Evolutionary conservation across 2,329 filamentous ascomycete species (phyloP).

Genomic region (Trichophaea hybrida): DNA sequence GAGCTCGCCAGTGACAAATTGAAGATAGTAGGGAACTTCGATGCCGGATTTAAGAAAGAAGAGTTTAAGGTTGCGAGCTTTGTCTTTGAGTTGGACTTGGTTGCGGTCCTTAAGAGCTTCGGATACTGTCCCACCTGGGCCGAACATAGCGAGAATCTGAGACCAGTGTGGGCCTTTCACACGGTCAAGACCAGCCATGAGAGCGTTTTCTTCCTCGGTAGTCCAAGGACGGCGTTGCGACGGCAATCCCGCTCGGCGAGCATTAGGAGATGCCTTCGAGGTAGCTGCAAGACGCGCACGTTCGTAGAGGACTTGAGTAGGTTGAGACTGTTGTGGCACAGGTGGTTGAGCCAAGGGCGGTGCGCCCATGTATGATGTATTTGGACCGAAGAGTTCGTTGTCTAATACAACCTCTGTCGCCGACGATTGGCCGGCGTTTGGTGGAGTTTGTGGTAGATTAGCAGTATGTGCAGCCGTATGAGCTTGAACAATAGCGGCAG

Average conservation of each 20-base stretch:
- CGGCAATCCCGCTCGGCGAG: conserved; percentile 39
- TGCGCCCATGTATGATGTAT: conserved; percentile 22
- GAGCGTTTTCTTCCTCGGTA: conserved; percentile 73
- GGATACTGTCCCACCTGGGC: conserved; percentile 61
- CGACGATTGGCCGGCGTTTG: neutral
- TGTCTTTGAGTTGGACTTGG: conserved; percentile 85
- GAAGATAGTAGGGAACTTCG: conserved; percentile 76
- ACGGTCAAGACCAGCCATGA: conserved; percentile 76
- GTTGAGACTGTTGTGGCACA: conserved; percentile 31
- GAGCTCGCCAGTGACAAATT: conserved; percentile 76
- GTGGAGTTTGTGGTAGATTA: conserved; percentile 3
- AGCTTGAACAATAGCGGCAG: neutral
- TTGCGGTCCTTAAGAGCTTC: conserved; percentile 77
- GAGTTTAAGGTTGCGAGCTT: conserved; percentile 75
- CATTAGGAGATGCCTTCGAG: conserved; percentile 41
- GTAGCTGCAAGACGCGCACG: conserved; percentile 42
- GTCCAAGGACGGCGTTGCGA: conserved; percentile 66
- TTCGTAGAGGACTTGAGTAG: conserved; percentile 45
- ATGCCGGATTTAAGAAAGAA: conserved; percentile 87
- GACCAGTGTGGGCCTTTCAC: conserved; percentile 90
- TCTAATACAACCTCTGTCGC: conserved; percentile 13
- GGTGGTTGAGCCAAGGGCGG: conserved; percentile 24
- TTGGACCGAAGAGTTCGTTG: conserved; percentile 20
- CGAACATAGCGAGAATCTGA: conserved; percentile 75
- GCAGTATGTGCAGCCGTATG: neutral